Base-by-base conservation (phyloP, 495 filamentous ascomycete genomes). In the Aspergillus leporis region DNA sequence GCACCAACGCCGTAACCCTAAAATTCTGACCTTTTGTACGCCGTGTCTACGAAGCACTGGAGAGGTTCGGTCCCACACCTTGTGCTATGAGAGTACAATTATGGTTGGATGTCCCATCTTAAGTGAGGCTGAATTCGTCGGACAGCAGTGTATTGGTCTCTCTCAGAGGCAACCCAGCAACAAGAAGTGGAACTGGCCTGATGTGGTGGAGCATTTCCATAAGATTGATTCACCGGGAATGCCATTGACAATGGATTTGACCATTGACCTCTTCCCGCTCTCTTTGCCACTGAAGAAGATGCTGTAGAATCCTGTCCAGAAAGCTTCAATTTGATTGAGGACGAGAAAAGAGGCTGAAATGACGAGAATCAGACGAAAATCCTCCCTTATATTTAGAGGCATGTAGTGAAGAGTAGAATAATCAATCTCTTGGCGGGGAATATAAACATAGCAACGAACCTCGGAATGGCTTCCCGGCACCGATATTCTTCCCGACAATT, bases 381-480 rank as follows among this genome's bases (percentile, higher is more conserved):
- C 4, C 0, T 32, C 23, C 23, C 1, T 28, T 12, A 51, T 32
- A 23, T 21, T 22, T 16, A 46, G 5, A 30, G 32, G 40, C 43
- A 41, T 10, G 28, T 19, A 21, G 8, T 53, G 18, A 18, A 40
- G 8, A 22, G 51, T 45, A 34, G 49, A 31, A 52, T 51, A 16
- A 51, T 32, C 34, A n/a, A 38, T 19, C 16, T 52, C 30, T 36
- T 52, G 34, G 50, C 30, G 8, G 22, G 22, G 10, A 30, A 50
- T 0, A 31, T 3, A 53, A 22, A 53, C 31, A 25, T 36, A 53
- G 22, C 14, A 47, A 56, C 28, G 43, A 45, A 51, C 56, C 48
- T 58, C 56, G 56, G 56, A 58, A 49, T 23, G 34, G 50, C 47
- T 19, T 34, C 34, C 56, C 56, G 56, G 46, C 32, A 36, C 36